A percentile compares a stretch with the other conserved stretches of the same genome.
Evolutionary conservation across 192 early-diverging fungal genomes (phyloP).

Genomic region (Coemansia sp.): DNA sequence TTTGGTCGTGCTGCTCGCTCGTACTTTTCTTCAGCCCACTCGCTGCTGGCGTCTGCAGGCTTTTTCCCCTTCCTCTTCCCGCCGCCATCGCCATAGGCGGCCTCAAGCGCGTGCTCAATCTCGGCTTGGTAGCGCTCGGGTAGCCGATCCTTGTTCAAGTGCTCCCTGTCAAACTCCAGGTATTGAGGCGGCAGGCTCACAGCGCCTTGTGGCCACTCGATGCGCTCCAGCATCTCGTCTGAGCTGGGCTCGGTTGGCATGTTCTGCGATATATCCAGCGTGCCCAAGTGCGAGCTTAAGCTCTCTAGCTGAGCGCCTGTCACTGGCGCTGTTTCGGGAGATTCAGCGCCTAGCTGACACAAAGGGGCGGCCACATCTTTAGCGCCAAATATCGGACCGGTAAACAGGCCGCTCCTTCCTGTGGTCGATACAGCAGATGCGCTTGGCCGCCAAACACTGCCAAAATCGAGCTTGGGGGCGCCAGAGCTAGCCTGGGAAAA

Average conservation of each 20-base stretch:
- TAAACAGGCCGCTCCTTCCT: constrained; percentile 9
- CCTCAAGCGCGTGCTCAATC: constrained; percentile 34
- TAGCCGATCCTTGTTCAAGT: constrained; percentile 3
- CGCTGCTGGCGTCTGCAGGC: constrained; percentile 37
- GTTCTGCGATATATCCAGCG: background rate
- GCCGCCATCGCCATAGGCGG: constrained; percentile 8
- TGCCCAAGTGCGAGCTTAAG: background rate
- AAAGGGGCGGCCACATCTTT: background rate
- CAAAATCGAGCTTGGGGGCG: constrained; percentile 30
- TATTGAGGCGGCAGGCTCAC: constrained; percentile 24
- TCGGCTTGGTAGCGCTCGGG: constrained; percentile 20
- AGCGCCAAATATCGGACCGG: constrained; percentile 28
- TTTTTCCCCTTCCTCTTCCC: background rate
- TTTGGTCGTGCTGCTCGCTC: constrained; percentile 73
- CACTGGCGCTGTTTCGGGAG: background rate
- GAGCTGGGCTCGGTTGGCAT: background rate
- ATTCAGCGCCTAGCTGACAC: background rate
- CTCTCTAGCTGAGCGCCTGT: background rate
- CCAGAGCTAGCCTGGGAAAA: background rate
- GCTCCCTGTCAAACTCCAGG: constrained; percentile 37
- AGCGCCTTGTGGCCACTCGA: constrained; percentile 27
- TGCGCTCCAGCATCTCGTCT: background rate
- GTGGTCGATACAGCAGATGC: background rate
- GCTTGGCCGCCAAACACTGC: constrained; percentile 40
- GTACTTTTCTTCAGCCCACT: constrained; percentile 84